Conservation (phyloP, 768 basidiomycete species). For the Solioccasus polychromus region DNA sequence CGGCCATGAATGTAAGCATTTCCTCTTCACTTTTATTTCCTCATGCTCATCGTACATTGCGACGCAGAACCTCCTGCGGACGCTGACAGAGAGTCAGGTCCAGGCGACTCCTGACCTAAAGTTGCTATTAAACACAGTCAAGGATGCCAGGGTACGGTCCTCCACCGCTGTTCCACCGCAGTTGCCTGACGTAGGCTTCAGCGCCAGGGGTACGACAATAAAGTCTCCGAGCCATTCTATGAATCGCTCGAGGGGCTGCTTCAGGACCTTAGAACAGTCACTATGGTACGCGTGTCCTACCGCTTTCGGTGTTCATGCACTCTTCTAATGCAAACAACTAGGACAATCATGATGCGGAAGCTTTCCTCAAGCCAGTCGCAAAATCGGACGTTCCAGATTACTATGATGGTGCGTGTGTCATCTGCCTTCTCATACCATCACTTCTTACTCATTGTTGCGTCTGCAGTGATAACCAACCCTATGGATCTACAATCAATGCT, state of each 20-base stretch:
- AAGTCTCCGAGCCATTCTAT: slow-evolving; percentile 85
- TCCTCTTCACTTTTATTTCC: not conserved
- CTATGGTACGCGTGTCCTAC: slow-evolving; percentile 46
- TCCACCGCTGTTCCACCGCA: slow-evolving; percentile 12
- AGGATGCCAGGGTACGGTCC: slow-evolving; percentile 78
- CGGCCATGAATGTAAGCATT: slow-evolving; percentile 24
- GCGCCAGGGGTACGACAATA: slow-evolving; percentile 54
- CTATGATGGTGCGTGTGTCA: slow-evolving; percentile 66
- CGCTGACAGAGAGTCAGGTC: slow-evolving; percentile 75
- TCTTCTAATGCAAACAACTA: slow-evolving; percentile 33
- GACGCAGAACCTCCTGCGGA: slow-evolving; percentile 81
- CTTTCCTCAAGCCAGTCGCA: slow-evolving; percentile 91
- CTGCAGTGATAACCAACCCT: slow-evolving; percentile 82
- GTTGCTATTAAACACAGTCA: slow-evolving; percentile 78
- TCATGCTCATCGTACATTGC: slow-evolving; percentile 4
- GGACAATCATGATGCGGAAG: slow-evolving; percentile 88
- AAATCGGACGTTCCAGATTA: slow-evolving; percentile 92
- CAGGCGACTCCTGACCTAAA: slow-evolving; percentile 71
- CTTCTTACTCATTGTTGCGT: slow-evolving; percentile 1
- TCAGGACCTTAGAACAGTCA: slow-evolving; percentile 76
- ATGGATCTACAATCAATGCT: slow-evolving; percentile 96
- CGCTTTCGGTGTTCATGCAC: slow-evolving; percentile 22
- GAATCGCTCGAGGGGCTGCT: slow-evolving; percentile 90
- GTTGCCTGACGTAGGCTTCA: slow-evolving; percentile 29
- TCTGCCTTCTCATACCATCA: not conserved